Base-by-base conservation (phyloP, 768 basidiomycete genomes). In the Mycena crocata region DNA sequence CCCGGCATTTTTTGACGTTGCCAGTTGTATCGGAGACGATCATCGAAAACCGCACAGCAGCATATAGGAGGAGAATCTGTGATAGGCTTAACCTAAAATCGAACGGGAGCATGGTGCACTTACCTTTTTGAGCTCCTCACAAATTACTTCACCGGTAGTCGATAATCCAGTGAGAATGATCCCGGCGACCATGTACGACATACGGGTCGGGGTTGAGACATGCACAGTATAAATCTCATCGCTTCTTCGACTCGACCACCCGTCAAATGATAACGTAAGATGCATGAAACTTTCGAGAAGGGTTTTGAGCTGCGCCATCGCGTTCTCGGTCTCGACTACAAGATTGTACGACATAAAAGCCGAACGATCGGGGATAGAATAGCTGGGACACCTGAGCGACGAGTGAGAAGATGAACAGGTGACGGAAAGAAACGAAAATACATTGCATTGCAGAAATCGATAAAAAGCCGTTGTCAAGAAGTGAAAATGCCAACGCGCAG, bases 21-120 rank as follows among this genome's bases (percentile, higher is more conserved):
- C 45, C 61, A 2, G 72, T 69, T 6, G 69, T 70, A 39, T 73
- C 71, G 1, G 71, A 72, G 10, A 67, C 69, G 19, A 67, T 24
- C 31, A 70, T 39, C 5, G 69, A 70, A 42, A 70, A 67, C 51
- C 37, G 52, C 5, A 49, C 46, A 9, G 65, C 65, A 0, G 46
- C 49, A 28, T 60, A 62, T 13, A 52, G 34, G 19, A 70, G 45
- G 21, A 70, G 60, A 48, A 66, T 30, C 63, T 70, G 24, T 0
- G 23, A 32, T 3, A 28, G 1, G 2, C 2, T 39, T 40, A 63
- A 21, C 1, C 5, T 26, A 37, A 31, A 35, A 1, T n/a, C 26
- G 34, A 32, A 0, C 37, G 3, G 6, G 5, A 19, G 8, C 3
- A 26, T 19, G 2, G 5, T 7, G 26, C 19, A 40, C 54, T 39